Conservation (phyloP, 164 flowering plant species). For the Chloranthus sessilifolius region DNA sequence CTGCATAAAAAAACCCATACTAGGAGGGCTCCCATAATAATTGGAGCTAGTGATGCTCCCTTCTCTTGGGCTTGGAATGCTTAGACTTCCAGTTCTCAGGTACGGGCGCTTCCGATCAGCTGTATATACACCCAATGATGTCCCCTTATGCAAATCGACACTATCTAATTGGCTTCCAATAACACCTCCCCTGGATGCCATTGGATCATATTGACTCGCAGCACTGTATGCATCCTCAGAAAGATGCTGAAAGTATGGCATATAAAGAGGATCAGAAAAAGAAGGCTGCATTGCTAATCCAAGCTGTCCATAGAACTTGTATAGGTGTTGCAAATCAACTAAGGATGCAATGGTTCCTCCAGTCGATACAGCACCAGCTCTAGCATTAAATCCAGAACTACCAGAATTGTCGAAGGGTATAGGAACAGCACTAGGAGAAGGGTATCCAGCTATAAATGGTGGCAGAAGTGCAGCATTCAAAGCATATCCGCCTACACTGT, state of each 20-base stretch:
- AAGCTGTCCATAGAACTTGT: conserved; percentile 59
- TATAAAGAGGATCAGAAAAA: conserved; percentile 46
- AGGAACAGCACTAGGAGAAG: conserved; percentile 42
- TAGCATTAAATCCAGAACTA: conserved; percentile 34
- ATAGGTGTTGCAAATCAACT: conserved; percentile 39
- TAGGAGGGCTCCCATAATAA: conserved; percentile 49
- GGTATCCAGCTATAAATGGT: conserved; percentile 63
- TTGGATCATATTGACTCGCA: conserved; percentile 35
- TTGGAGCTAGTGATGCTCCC: conserved; percentile 27
- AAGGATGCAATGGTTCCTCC: conserved; percentile 36
- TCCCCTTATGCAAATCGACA: conserved; percentile 21
- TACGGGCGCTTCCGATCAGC: conserved; percentile 38
- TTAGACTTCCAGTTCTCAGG: conserved; percentile 27
- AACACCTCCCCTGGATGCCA: conserved; percentile 24
- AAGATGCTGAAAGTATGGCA: conserved; percentile 59
- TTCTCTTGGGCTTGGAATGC: conserved; percentile 32
- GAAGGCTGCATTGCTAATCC: conserved; percentile 54
- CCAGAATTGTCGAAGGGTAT: conserved; percentile 41
- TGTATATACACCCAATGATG: conserved; percentile 23
- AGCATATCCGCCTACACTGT: conserved; percentile 57
- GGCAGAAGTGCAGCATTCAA: conserved; percentile 39
- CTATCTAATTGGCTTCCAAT: conserved; percentile 30
- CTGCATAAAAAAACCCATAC: conserved; percentile 49
- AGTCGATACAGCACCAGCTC: conserved; percentile 26
- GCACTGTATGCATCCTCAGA: conserved; percentile 40